Conservation (phyloP, 352 stramenopile genomes). For the Lagenidium sp. region DNA sequence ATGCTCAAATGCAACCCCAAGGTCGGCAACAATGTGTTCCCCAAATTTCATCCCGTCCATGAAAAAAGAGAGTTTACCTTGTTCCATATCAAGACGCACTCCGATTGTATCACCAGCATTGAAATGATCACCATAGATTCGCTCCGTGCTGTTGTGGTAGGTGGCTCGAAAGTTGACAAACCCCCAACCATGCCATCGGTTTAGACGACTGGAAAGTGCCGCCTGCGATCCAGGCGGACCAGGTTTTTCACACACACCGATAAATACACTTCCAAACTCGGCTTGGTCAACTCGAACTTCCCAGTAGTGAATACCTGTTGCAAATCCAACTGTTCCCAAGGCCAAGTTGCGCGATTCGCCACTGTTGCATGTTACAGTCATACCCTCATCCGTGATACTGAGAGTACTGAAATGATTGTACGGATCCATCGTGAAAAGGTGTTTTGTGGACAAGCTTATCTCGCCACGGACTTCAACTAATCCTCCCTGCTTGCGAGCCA, state of each 20-base stretch:
- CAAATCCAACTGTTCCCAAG: conserved; percentile 80
- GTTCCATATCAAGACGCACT: conserved; percentile 98
- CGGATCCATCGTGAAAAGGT: conserved; percentile 82
- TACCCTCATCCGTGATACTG: conserved; percentile 58
- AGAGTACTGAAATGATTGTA: conserved; percentile 77
- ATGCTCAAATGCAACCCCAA: conserved; percentile 96
- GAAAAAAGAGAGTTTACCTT: conserved; percentile 96
- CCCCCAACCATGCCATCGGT: conserved; percentile 91
- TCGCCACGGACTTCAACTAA: conserved; percentile 60
- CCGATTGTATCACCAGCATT: conserved; percentile 97
- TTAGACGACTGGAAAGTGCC: conserved; percentile 64
- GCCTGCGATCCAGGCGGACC: conserved; percentile 69
- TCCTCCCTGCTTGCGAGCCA: conserved; percentile 40
- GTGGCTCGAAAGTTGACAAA: conserved; percentile 98
- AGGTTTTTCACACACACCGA: conserved; percentile 92
- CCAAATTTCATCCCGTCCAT: conserved; percentile 99
- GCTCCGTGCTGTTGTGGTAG: conserved; percentile 87
- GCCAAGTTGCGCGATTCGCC: conserved; percentile 82
- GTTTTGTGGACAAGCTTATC: conserved; percentile 49
- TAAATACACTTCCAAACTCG: conserved; percentile 97
- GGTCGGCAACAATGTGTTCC: conserved; percentile 97
- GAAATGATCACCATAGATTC: conserved; percentile 86
- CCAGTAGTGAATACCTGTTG: conserved; percentile 95
- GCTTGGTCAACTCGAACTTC: conserved; percentile 96
- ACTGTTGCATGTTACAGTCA: conserved; percentile 75